These are phyloP conservation scores for Quillaja saponaria DNA, from an alignment of 306 rosid genomes.

Conservation along the genomic window DNA sequence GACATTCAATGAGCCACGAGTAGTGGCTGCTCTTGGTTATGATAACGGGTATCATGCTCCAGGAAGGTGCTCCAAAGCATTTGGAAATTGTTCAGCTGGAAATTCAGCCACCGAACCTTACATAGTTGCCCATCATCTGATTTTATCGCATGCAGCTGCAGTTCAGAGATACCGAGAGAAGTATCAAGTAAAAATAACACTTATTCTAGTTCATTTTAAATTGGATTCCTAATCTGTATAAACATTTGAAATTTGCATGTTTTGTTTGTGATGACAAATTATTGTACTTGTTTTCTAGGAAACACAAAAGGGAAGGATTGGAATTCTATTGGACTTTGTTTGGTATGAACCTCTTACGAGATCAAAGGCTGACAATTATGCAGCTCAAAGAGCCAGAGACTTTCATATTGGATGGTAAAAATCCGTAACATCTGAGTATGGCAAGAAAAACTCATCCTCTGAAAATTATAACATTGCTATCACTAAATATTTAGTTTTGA, in stretches of 20 bases:
- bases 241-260: neutral
- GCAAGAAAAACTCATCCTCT: neutral
- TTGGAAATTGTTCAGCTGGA: conserved; percentile 80
- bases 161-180: conserved; percentile 78
- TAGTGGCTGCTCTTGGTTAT: conserved; percentile 89
- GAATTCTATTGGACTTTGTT: conserved; percentile 81
- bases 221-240: no score
- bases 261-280: conserved; percentile 9
- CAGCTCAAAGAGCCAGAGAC: conserved; percentile 96
- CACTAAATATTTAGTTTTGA: no score
- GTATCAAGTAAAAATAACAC: conserved; percentile 55
- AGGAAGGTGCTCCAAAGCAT: conserved; percentile 81
- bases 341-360: conserved; percentile 94
- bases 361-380: conserved; percentile 78
- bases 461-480: no score
- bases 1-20: conserved; percentile 91
- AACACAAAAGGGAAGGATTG: conserved; percentile 76
- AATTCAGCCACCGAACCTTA: conserved; percentile 90
- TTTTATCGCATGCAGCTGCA: conserved; percentile 80
- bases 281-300: conserved; percentile 42
- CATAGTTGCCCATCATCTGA: conserved; percentile 76
- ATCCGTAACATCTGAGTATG: neutral
- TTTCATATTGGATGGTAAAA: conserved; percentile 92
- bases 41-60: conserved; percentile 83
- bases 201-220: neutral